phyloP scores from a whole-genome alignment of 345 rosid species.

The Diplotaxis tenuifolia region DNA sequence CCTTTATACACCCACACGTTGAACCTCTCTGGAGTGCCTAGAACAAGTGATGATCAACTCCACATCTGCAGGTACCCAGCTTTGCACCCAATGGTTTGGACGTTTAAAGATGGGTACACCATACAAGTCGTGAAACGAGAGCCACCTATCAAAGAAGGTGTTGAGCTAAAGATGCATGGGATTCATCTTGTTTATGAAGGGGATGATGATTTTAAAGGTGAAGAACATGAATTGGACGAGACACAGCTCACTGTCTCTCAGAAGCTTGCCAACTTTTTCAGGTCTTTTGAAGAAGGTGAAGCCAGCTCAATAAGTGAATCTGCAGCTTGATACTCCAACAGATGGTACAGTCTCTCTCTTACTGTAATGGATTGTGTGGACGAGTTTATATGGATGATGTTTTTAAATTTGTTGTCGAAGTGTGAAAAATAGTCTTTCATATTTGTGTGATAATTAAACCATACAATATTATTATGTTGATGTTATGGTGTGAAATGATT shows the following conservation, averaged over 20 bases:
- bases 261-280: constrained; percentile 35
- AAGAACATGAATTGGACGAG: background rate
- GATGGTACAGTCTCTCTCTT: background rate
- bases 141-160: background rate
- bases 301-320: background rate
- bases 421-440: background rate
- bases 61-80: constrained; percentile 50
- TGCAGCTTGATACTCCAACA: background rate
- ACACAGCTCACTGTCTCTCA: constrained; percentile 11
- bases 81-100: constrained; percentile 34
- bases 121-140: constrained; percentile 19
- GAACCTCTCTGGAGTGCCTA: constrained; percentile 50
- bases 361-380: background rate
- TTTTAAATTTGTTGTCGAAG: background rate
- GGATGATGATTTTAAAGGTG: constrained; percentile 19
- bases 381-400: background rate
- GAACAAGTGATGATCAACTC: constrained; percentile 46
- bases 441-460: background rate
- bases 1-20: background rate
- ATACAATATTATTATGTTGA: background rate
- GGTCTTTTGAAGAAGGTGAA: background rate
- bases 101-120: constrained; percentile 29
- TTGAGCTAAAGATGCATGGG: constrained; percentile 30
- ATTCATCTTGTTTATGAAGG: constrained; percentile 33
- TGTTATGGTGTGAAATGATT: background rate